Evolutionary conservation across 169 alveolate species (phyloP), one percentile per base, ranked within the genome.

Genomic region (Toxoplasma gondii): DNA sequence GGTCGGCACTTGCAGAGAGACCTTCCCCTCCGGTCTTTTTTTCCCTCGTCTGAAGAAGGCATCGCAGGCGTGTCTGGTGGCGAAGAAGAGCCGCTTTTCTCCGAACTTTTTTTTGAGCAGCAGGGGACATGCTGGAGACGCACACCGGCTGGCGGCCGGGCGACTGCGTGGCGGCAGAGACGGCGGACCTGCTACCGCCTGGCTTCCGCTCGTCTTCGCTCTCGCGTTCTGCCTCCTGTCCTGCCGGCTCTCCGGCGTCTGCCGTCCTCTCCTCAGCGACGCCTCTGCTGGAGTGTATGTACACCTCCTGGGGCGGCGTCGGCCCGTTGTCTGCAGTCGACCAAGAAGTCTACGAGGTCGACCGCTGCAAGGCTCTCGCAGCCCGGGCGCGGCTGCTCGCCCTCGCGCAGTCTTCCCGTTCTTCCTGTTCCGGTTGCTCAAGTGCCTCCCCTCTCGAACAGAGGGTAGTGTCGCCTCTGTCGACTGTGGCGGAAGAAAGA

Each of bases 201-300:
- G 58, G 4, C 12, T 12, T 7, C 58, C 4, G 58, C 58, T 49
- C 58, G 22, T 4, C 58, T 49, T 12, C 58, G 22, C 58, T 49
- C 58, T 49, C 58, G 58, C 12, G 58, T 49, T 49, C 58, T 12
- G 58, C 58, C 58, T 49, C 58, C 58, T 4, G 58, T 64, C n/a
- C 74, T 64, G 7, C 74, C 24, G 34, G 7, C 7, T 64, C 74
- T 64, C n/a, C 74, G n/a, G 24, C 74, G 74, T 1, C 22, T 16
- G 9, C 24, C 22, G 74, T 31, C n/a, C n/a, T 64, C 22, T 31
- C 22, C 74, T 64, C 74, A 1, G 1, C 74, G 29, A 78, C 39
- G 86, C 86, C 86, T 10, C 45, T 78, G 39, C 45, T 78, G 43
- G 86, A 78, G 86, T 78, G 86, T 78, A 19, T 78, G 86, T 78